Evolutionary conservation across 1,139 yeast genomes (phyloP), one percentile per base, ranked within the genome.

Genomic region (Suhomyces coccinellae): DNA sequence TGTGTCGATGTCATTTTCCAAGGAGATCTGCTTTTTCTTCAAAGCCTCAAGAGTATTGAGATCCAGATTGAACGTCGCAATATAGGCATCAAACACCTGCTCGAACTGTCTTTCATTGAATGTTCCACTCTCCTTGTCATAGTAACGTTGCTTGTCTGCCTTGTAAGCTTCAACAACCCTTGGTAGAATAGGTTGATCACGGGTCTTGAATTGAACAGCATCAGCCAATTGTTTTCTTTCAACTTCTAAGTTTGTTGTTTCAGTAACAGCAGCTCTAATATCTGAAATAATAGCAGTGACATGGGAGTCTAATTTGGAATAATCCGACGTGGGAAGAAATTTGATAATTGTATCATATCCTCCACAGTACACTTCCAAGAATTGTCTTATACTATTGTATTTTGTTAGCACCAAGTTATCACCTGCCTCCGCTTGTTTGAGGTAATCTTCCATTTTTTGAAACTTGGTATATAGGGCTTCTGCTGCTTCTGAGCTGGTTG

Each of bases 391-490:
- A 10, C 72, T 72, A 2, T 58, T 52, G 47, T 77, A 77, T 48
- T 78, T 79, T 7, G 62, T 59, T 10, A 65, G 56, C 0, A 86
- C 76, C 3, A 71, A 59, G 3, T 63, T 63, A 60, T 90, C 96
- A 3, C 95, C 87, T 3, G 66, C 58, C 29, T 69, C 67, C 1
- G 96, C 95, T 50, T 82, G 82, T 2, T 57, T 55, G 15, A 86
- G 60, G 56, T 84, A 86, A 4, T 61, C 63, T 31, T 67, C 67
- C 62, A 83, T 68, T 27, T 72, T 73, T 5, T 61, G 57, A 2
- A 82, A 61, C 41, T 75, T 75, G 2, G 61, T 63, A 49, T 67
- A 56, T 3, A 77, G 63, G 0, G 63, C 66, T 3, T 56, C 48
- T 2, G 72, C 72, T 1, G 79, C 75, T 4, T 59, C 70, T 10